Percentiles rank a stretch among this genome's conserved stretches.
These are phyloP conservation scores for Septoria linicola DNA, from an alignment of 2,329 filamentous ascomycete species.

Conservation along the genomic window DNA sequence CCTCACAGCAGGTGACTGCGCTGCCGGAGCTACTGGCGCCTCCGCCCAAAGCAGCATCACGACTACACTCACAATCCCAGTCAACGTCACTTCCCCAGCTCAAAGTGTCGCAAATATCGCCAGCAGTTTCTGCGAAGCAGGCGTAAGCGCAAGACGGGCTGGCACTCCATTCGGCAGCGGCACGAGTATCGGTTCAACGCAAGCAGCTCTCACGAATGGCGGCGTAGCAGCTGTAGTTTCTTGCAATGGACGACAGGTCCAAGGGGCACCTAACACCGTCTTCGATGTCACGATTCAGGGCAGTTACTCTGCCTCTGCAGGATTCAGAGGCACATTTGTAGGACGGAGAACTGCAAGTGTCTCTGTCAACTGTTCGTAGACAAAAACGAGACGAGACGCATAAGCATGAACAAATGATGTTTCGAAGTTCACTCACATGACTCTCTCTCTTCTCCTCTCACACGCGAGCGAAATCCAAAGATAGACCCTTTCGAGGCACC, in stretches of 20 bases:
- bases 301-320: slow-evolving; percentile 2
- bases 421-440: too few species aligned
- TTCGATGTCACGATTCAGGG: slow-evolving; percentile 8
- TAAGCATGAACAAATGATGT: too few species aligned
- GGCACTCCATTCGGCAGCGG: slow-evolving; percentile 3
- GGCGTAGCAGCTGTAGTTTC: slow-evolving; percentile 12
- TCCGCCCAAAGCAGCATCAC: slow-evolving; percentile 12
- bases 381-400: not conserved
- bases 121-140: slow-evolving; percentile 17
- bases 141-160: slow-evolving; percentile 13
- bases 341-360: slow-evolving; percentile 13
- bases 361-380: slow-evolving; percentile 13
- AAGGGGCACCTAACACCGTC: slow-evolving; percentile 3
- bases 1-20: slow-evolving; percentile 17
- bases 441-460: too few species aligned
- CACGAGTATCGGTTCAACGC: slow-evolving; percentile 10
- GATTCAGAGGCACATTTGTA: slow-evolving; percentile 11
- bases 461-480: too few species aligned
- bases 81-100: slow-evolving; percentile 10
- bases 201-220: slow-evolving; percentile 16
- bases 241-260: slow-evolving; percentile 11
- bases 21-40: slow-evolving; percentile 14
- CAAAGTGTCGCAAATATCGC: slow-evolving; percentile 11
- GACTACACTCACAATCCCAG: slow-evolving; percentile 13
- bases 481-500: too few species aligned